These are phyloP conservation scores for Trichoderma endophyticum DNA, from an alignment of 2,329 filamentous ascomycete species.

Conservation along the genomic window DNA sequence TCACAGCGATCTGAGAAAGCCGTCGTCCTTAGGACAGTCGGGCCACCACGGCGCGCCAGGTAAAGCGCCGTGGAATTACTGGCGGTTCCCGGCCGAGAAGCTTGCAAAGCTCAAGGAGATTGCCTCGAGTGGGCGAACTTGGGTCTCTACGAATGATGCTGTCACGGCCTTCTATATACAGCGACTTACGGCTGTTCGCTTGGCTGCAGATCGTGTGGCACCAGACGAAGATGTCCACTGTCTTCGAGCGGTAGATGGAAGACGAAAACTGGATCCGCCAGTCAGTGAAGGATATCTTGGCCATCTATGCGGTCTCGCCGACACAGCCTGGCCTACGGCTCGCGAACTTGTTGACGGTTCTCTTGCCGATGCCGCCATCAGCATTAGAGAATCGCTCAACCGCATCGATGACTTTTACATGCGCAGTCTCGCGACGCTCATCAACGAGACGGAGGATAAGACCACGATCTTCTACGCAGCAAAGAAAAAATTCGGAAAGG, in stretches of 20 bases:
- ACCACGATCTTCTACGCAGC: neutral
- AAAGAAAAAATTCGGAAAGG: neutral
- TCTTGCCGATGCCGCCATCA: neutral
- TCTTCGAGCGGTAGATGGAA: neutral
- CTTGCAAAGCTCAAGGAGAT: neutral
- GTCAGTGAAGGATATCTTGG: neutral
- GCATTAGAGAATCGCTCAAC: neutral
- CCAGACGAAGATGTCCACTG: neutral
- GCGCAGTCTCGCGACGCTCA: neutral
- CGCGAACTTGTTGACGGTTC: neutral
- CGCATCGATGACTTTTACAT: neutral
- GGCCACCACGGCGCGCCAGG: neutral
- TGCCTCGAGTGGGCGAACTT: neutral
- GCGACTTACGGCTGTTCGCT: neutral
- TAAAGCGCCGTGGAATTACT: neutral
- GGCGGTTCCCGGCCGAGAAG: neutral
- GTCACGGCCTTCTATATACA: neutral
- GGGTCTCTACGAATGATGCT: neutral
- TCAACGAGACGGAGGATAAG: neutral
- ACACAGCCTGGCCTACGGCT: neutral
- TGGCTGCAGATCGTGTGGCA: neutral
- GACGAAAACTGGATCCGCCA: neutral
- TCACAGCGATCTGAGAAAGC: neutral
- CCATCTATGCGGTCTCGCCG: neutral
- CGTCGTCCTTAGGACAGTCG: neutral